Base-by-base conservation (phyloP, 768 basidiomycete species). In the Termitomyces heimii region DNA sequence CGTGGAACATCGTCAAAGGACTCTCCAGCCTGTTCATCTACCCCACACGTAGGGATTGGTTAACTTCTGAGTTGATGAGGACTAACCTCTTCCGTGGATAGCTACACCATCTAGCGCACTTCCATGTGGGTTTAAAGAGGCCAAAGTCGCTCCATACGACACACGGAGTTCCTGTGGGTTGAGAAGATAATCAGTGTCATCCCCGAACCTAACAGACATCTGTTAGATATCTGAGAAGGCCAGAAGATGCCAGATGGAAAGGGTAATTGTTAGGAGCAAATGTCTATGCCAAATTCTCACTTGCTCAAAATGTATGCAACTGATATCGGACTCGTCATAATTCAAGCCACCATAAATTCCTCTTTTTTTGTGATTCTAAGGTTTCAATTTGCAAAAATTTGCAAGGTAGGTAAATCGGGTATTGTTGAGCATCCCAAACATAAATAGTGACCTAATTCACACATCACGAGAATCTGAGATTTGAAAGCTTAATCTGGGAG, bases 1-100 rank as follows among this genome's bases (percentile, higher is more conserved):
- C 22, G 59, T 9, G 63, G 61, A 35, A 64, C 37, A 39, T 62
- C 54, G 22, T 64, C 63, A 29, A 64, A 64, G 6, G 61, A 53
- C 45, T 64, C 63, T 55, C 63, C 63, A 3, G 48, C 26, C 22
- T 45, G 28, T 55, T 54, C 57, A 28, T 49, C 62, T 61, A 24
- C 34, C 24, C 34, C 34, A 12, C 10, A n/a, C 24, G 24, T 35
- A 26, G 24, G 18, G 34, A 10, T 31, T n/a, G 16, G 26, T 22
- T n/a, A 16, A 24, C 5, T 16, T 24, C 26, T 6, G 10, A 18
- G 48, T 5, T 3, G 18, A 18, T 35, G 34, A 50, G 32, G 34
- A n/a, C 22, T 24, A 12, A 37, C 50, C 50, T 37, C 35, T 18
- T 51, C 31, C 12, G 18, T 51, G 35, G 0, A 51, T 28, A 51